These are phyloP conservation scores for Tolypocladium nubicola DNA, from an alignment of 2,329 filamentous ascomycete species.

Conservation along the genomic window DNA sequence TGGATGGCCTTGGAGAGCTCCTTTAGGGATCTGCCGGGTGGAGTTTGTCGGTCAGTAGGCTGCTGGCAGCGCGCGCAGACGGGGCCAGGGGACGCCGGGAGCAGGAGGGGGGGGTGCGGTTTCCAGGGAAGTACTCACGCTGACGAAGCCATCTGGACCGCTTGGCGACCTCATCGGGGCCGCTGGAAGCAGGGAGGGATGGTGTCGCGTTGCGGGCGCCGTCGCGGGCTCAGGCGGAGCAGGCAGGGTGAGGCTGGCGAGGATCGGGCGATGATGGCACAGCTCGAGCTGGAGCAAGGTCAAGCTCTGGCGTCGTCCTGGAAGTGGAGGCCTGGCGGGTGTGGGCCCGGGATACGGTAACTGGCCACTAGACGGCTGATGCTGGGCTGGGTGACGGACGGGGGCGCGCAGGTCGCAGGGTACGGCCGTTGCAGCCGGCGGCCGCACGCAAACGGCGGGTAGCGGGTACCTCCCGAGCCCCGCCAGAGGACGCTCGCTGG, in stretches of 20 bases:
- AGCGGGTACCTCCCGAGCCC: background rate
- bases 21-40: slow-evolving; percentile 40
- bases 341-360: background rate
- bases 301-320: background rate
- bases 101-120: background rate
- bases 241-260: background rate
- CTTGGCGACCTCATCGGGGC: slow-evolving; percentile 1
- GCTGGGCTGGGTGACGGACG: background rate
- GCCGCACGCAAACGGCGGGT: background rate
- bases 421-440: background rate
- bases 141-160: slow-evolving; percentile 14
- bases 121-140: slow-evolving; percentile 11
- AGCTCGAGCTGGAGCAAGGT: background rate
- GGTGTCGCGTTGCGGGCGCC: background rate
- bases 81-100: background rate
- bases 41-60: slow-evolving; percentile 9
- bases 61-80: background rate
- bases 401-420: background rate
- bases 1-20: slow-evolving; percentile 49
- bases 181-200: background rate
- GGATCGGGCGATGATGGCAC: background rate
- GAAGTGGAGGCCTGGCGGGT: background rate
- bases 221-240: background rate
- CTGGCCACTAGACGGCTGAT: background rate
- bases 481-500: background rate